These are phyloP conservation scores for Fusarium nisikadoi DNA, from an alignment of 2,329 filamentous ascomycete genomes.

Conservation along the genomic window DNA sequence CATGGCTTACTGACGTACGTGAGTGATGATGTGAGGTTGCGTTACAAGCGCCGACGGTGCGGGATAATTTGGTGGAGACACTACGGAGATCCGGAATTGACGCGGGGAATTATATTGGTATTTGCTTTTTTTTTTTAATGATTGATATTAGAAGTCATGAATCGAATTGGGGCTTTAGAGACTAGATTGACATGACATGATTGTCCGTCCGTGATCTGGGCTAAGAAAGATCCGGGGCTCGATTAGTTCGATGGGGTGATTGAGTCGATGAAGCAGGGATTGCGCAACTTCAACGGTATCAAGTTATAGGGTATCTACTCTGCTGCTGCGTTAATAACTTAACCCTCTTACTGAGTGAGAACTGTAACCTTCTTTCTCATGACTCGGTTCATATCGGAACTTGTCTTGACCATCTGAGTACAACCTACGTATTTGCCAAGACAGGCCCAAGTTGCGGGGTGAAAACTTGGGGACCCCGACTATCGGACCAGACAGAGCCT, in stretches of 20 bases:
- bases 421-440: conserved; percentile 16
- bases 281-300: background rate
- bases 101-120: background rate
- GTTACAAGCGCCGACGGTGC: background rate
- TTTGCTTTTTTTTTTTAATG: background rate
- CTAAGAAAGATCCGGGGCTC: conserved; percentile 20
- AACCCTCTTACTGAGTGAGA: background rate
- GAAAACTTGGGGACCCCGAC: conserved; percentile 24
- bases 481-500: conserved; percentile 14
- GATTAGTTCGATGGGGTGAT: conserved; percentile 15
- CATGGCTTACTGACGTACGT: background rate
- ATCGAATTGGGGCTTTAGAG: background rate
- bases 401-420: background rate
- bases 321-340: background rate
- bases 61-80: conserved; percentile 30
- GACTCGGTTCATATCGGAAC: conserved; percentile 13
- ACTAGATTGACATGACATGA: background rate
- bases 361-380: background rate
- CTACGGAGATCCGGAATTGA: conserved; percentile 16
- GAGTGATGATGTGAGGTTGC: conserved; percentile 14
- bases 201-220: background rate
- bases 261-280: conserved; percentile 9
- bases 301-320: background rate
- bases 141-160: background rate
- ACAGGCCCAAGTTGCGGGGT: conserved; percentile 19